These are phyloP conservation scores for Xylaria longipes DNA, from an alignment of 495 filamentous ascomycete genomes.

Conservation along the genomic window DNA sequence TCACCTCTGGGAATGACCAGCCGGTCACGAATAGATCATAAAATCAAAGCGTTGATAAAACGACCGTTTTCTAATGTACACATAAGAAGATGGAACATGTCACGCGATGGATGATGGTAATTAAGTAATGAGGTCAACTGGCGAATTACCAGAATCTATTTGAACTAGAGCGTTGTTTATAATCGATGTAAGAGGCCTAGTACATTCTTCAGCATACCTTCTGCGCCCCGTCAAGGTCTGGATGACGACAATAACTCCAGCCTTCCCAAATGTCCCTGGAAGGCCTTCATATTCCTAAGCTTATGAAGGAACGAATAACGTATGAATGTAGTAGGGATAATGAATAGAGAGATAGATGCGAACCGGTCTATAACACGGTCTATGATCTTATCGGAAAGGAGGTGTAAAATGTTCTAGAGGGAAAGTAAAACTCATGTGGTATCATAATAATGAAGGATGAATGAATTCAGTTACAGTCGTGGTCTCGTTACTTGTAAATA, in stretches of 20 bases:
- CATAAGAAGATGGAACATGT: not conserved
- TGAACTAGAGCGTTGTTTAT: not conserved
- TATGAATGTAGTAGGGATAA: no score
- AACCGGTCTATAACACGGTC: not conserved
- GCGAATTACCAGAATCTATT: not conserved
- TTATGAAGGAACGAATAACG: not conserved
- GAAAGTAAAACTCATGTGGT: constrained; percentile 2
- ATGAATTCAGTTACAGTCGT: not conserved
- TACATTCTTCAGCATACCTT: not conserved
- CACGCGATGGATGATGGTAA: not conserved
- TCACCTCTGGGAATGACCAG: no score
- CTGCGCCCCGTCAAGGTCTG: not conserved
- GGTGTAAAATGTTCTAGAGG: no score
- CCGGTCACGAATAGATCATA: no score
- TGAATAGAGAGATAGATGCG: not conserved
- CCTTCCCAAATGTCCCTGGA: not conserved
- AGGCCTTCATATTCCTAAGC: not conserved
- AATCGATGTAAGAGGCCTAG: not conserved
- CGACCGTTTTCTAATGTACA: no score
- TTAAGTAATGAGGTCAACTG: not conserved
- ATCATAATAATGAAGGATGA: not conserved
- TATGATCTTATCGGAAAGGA: not conserved
- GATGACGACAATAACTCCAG: not conserved
- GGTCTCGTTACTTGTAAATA: not conserved
- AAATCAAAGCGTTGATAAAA: no score